These are phyloP conservation scores for Trichoderma oligosporum DNA, from an alignment of 2,329 filamentous ascomycete genomes.

Conservation along the genomic window DNA sequence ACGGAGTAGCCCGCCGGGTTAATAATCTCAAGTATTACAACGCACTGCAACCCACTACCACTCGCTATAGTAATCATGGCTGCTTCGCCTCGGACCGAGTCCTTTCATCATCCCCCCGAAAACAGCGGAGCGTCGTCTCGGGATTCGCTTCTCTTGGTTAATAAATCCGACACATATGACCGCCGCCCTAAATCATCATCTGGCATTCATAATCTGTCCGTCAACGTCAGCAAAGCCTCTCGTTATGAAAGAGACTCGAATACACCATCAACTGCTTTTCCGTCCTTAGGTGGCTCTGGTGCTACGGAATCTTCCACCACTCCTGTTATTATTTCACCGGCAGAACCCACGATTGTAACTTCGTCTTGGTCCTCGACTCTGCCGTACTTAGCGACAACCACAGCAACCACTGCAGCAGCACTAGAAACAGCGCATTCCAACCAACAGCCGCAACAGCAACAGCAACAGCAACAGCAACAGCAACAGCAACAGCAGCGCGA, in stretches of 20 bases:
- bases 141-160: conserved; percentile 15
- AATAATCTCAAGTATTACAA: conserved; percentile 5
- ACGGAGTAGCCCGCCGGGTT: conserved; percentile 9
- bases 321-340: conserved; percentile 21
- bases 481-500: conserved; percentile 22
- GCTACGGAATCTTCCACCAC: neutral
- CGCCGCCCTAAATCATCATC: conserved; percentile 22
- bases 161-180: conserved; percentile 20
- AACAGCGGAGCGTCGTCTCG: conserved; percentile 1
- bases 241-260: conserved; percentile 22
- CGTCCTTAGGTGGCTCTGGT: conserved; percentile 28
- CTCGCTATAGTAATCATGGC: conserved; percentile 18
- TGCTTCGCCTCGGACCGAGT: conserved; percentile 23
- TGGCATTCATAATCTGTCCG: conserved; percentile 21
- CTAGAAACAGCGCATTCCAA: neutral
- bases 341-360: conserved; percentile 14
- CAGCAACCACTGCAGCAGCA: neutral
- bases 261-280: conserved; percentile 26
- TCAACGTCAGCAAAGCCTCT: conserved; percentile 25
- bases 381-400: neutral
- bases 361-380: neutral
- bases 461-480: neutral
- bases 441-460: neutral
- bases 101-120: conserved; percentile 10
- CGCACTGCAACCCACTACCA: conserved; percentile 10